Evolutionary conservation across 345 rosid genomes (phyloP).

Genomic region (Gossypium turneri): DNA sequence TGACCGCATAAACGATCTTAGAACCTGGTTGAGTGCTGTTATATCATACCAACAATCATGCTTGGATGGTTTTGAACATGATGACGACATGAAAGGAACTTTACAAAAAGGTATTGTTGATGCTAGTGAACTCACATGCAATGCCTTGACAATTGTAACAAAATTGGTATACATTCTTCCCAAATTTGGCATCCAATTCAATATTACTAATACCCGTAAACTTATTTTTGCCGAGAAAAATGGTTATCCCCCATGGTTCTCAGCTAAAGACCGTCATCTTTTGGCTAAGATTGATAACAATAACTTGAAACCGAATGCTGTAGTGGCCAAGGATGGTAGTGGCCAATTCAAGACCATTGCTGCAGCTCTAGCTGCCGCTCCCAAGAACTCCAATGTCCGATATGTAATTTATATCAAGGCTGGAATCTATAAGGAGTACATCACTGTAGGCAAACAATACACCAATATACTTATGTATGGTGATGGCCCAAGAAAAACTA

Average conservation of each 20-base stretch:
- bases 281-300: not conserved
- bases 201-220: not conserved
- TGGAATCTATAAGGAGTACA: not conserved
- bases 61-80: conserved; percentile 44
- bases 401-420: not conserved
- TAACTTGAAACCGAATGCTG: not conserved
- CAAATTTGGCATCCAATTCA: not conserved
- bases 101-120: conserved; percentile 28
- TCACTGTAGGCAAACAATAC: not conserved
- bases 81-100: conserved; percentile 19
- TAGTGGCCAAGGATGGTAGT: conserved; percentile 16
- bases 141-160: not conserved
- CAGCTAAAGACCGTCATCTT: not conserved
- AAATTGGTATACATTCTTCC: not conserved
- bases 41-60: conserved; percentile 46
- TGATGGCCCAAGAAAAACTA: conserved; percentile 38
- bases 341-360: conserved; percentile 44
- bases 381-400: not conserved
- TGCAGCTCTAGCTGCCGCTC: not conserved
- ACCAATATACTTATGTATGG: conserved; percentile 45
- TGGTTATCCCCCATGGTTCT: not conserved
- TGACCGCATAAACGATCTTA: conserved; percentile 21
- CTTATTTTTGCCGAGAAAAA: not conserved
- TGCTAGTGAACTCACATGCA: conserved; percentile 27
- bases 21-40: conserved; percentile 55